Percentiles rank a stretch among this genome's conserved stretches.
These are phyloP conservation scores for Tulasnella calospora DNA, from an alignment of 768 basidiomycete species.

Conservation along the genomic window DNA sequence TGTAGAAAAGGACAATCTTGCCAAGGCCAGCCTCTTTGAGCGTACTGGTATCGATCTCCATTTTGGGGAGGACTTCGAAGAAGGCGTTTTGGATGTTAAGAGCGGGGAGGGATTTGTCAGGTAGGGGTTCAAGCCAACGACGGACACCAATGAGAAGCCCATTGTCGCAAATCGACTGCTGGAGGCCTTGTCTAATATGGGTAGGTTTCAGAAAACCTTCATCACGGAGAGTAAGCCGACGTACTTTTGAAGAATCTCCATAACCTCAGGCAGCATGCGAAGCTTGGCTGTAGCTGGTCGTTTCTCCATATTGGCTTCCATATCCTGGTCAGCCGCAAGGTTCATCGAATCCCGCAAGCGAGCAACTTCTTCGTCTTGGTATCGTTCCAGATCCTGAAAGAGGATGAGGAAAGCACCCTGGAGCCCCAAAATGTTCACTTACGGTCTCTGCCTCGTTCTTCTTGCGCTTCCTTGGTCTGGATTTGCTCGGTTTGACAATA, in stretches of 20 bases:
- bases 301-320: constrained; percentile 70
- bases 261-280: constrained; percentile 77
- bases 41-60: constrained; percentile 86
- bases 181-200: constrained; percentile 38
- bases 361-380: constrained; percentile 87
- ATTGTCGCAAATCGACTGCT: constrained; percentile 92
- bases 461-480: constrained; percentile 53
- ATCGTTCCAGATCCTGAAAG: constrained; percentile 55
- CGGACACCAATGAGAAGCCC: constrained; percentile 86
- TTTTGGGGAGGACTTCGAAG: constrained; percentile 73
- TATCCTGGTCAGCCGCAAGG: constrained; percentile 77
- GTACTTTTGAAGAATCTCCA: constrained; percentile 90
- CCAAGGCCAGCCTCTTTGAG: constrained; percentile 91
- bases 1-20: constrained; percentile 89
- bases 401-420: background rate
- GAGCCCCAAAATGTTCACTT: constrained; percentile 27
- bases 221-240: constrained; percentile 32
- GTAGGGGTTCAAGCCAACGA: constrained; percentile 90
- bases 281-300: constrained; percentile 82
- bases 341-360: constrained; percentile 87
- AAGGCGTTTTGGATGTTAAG: constrained; percentile 93
- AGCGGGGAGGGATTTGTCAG: constrained; percentile 86
- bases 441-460: constrained; percentile 80
- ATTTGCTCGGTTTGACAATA: constrained; percentile 77
- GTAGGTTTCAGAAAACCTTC: background rate